A percentile compares a stretch with the other conserved stretches of the same genome.
phyloP scores from a whole-genome alignment of 805 yeast genomes.

The Pichia sporocuriosa region DNA sequence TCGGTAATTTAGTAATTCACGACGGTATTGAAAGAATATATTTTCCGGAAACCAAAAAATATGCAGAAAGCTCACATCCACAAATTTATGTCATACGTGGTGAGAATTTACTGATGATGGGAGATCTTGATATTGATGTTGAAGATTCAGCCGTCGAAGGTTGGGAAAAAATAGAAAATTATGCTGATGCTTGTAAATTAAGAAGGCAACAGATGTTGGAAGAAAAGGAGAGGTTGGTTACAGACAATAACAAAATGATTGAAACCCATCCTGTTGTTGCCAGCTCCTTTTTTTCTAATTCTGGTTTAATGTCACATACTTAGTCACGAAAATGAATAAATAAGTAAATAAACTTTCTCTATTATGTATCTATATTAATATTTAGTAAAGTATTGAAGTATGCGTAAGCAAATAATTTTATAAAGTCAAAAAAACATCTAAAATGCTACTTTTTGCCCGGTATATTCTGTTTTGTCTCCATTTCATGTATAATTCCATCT shows the following conservation, averaged over 20 bases:
- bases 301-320: background rate
- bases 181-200: conserved; percentile 1
- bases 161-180: conserved; percentile 46
- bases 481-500: conserved; percentile 21
- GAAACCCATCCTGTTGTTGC: conserved; percentile 6
- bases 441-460: background rate
- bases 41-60: conserved; percentile 41
- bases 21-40: conserved; percentile 84
- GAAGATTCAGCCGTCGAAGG: conserved; percentile 65
- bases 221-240: background rate
- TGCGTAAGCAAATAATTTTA: too few species aligned
- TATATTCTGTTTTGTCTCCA: too few species aligned
- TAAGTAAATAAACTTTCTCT: too few species aligned
- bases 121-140: conserved; percentile 83
- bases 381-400: background rate
- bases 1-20: conserved; percentile 86
- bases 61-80: conserved; percentile 54
- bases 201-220: background rate
- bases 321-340: too few species aligned
- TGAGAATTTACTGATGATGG: conserved; percentile 89
- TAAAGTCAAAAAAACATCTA: too few species aligned
- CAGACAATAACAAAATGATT: background rate
- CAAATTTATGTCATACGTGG: conserved; percentile 91
- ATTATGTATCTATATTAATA: too few species aligned
- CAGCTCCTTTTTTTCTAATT: background rate